phyloP scores from a whole-genome alignment of 176 grass and related monocot genomes.

The Canna indica region DNA sequence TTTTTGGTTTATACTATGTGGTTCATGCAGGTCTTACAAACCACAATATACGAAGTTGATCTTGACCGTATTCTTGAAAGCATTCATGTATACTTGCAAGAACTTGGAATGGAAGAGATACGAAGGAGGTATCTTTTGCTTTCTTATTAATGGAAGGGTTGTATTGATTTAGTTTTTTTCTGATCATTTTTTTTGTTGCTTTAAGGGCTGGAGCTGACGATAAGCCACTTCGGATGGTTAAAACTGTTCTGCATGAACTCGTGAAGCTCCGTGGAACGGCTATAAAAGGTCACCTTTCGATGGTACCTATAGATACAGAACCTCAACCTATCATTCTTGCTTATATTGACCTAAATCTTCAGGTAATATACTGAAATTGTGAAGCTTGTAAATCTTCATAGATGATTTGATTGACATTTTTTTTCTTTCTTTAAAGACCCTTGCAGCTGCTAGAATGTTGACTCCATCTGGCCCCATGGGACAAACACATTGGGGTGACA shows the following conservation, averaged over 20 bases:
- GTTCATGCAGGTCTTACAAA: constrained; percentile 66
- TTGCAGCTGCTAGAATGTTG: constrained; percentile 98
- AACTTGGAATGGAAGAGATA: constrained; percentile 98
- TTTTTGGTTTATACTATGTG: neutral
- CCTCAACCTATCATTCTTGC: constrained; percentile 99
- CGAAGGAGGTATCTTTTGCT: constrained; percentile 49
- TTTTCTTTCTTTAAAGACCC: constrained; percentile 39
- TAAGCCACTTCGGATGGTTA: constrained; percentile 96
- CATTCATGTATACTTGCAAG: constrained; percentile 98
- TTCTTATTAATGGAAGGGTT: neutral
- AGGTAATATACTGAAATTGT: constrained; percentile 36
- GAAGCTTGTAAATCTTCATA: too few relatives aligned
- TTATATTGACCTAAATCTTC: constrained; percentile 98
- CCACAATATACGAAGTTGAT: constrained; percentile 90
- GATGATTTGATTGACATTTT: constrained; percentile 17
- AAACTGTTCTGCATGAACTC: constrained; percentile 98
- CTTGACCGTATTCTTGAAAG: constrained; percentile 96
- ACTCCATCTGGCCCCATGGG: constrained; percentile 88
- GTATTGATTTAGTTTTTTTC: neutral
- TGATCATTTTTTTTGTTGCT: constrained; percentile 12
- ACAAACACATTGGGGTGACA: constrained; percentile 92
- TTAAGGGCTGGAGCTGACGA: constrained; percentile 96
- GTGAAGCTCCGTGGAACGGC: constrained; percentile 95
- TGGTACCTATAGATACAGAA: constrained; percentile 97
- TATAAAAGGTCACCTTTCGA: constrained; percentile 98